These are phyloP conservation scores for Chlorella sp. DNA, from an alignment of 139 green algal genomes.

Conservation along the genomic window DNA sequence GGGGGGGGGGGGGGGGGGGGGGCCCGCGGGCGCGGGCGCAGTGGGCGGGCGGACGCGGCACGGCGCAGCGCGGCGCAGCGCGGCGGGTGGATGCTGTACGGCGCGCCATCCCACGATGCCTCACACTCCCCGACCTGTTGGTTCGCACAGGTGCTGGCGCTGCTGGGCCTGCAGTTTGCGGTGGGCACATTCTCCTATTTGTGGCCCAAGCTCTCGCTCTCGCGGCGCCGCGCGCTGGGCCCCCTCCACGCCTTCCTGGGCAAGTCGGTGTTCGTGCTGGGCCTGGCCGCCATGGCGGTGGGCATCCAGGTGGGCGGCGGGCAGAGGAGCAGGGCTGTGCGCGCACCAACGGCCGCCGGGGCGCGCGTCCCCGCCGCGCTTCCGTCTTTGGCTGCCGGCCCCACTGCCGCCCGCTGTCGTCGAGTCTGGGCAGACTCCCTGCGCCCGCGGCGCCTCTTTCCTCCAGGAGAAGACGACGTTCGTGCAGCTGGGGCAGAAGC, in stretches of 20 bases:
- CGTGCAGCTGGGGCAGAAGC: slow-evolving; percentile 46
- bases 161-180: slow-evolving; percentile 37
- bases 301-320: background rate
- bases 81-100: too few species aligned
- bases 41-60: too few species aligned
- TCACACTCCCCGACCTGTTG: too few species aligned
- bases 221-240: slow-evolving; percentile 11
- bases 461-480: slow-evolving; percentile 74
- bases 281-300: slow-evolving; percentile 45
- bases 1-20: too few species aligned
- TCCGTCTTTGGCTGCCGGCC: background rate
- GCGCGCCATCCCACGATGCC: too few species aligned
- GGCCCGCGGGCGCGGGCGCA: too few species aligned
- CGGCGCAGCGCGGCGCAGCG: too few species aligned
- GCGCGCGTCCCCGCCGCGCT: background rate
- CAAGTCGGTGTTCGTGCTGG: slow-evolving; percentile 19
- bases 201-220: slow-evolving; percentile 33
- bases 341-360: background rate
- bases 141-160: too few species aligned
- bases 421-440: too few species aligned
- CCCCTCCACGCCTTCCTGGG: slow-evolving; percentile 50
- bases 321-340: background rate
- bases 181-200: slow-evolving; percentile 32
- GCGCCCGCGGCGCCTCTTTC: too few species aligned
- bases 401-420: slow-evolving; percentile 36